phyloP scores from a whole-genome alignment of 768 basidiomycete genomes.

The Boletus rubescentipes region DNA sequence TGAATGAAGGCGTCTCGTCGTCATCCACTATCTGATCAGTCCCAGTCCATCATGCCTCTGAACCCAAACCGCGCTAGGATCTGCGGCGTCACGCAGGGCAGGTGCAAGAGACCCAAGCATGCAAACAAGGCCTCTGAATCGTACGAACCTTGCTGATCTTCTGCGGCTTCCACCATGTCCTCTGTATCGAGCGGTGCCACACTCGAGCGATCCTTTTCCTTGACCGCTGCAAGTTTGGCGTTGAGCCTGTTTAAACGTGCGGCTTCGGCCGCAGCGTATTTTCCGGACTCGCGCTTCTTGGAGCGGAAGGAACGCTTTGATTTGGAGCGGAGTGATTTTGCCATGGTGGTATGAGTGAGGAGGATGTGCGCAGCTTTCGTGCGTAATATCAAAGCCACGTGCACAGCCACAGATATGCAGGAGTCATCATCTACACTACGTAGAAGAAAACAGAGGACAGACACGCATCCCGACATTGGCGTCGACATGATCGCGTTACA shows the following conservation, averaged over 20 bases:
- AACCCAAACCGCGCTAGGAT: conserved; percentile 37
- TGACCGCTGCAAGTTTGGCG: conserved; percentile 56
- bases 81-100: conserved; percentile 37
- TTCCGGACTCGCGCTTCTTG: conserved; percentile 71
- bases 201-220: conserved; percentile 33
- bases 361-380: not conserved
- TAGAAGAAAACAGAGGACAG: too few species aligned
- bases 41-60: not conserved
- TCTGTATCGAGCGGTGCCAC: conserved; percentile 28
- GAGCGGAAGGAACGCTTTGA: conserved; percentile 74
- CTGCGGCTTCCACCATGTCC: conserved; percentile 35
- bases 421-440: not conserved
- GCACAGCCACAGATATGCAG: conserved; percentile 9
- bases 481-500: conserved; percentile 6
- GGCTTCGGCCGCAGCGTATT: conserved; percentile 76
- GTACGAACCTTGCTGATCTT: conserved; percentile 58
- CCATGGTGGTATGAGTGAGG: conserved; percentile 41
- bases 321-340: conserved; percentile 82
- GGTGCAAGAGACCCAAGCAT: conserved; percentile 59
- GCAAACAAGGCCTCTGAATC: conserved; percentile 27
- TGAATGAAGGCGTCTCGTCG: not conserved
- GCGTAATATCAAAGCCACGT: not conserved
- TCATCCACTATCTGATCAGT: not conserved
- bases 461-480: not conserved
- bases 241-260: conserved; percentile 74